Conservation (phyloP, 768 basidiomycete species). For the Amanita exitialis region DNA sequence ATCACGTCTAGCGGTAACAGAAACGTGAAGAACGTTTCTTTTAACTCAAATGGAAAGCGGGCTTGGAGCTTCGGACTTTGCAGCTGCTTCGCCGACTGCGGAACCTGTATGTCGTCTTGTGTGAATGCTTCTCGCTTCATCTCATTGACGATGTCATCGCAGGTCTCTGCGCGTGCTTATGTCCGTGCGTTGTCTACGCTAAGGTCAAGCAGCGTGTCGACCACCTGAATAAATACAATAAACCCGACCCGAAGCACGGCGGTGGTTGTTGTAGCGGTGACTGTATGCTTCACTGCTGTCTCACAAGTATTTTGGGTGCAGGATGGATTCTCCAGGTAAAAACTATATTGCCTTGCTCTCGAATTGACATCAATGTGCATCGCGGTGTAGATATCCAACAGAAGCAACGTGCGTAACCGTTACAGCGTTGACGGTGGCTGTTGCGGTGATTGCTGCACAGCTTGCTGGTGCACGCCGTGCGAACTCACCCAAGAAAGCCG, state of each 20-base stretch:
- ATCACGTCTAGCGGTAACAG: too few relatives aligned
- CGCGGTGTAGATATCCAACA: constrained; percentile 18
- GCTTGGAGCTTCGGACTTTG: too few relatives aligned
- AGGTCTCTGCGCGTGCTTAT: constrained; percentile 29
- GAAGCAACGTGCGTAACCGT: constrained; percentile 28
- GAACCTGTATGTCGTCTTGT: too few relatives aligned
- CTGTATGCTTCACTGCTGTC: constrained; percentile 25
- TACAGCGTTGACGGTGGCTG: constrained; percentile 36
- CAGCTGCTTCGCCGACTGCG: too few relatives aligned
- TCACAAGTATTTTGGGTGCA: constrained; percentile 20
- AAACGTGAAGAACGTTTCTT: too few relatives aligned
- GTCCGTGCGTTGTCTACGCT: constrained; percentile 31
- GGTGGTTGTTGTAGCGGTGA: constrained; percentile 21
- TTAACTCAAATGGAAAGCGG: too few relatives aligned
- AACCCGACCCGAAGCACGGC: constrained; percentile 28
- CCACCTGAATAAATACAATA: constrained; percentile 15
- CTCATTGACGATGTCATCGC: neutral
- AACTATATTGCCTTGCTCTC: neutral
- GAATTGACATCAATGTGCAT: neutral
- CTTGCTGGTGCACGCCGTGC: constrained; percentile 36
- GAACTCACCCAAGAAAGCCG: constrained; percentile 36
- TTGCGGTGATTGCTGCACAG: constrained; percentile 28
- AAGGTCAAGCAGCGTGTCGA: constrained; percentile 20
- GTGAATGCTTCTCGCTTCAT: too few relatives aligned
- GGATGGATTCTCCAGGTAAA: constrained; percentile 33